These are phyloP conservation scores for Suhomyces wounanorum DNA, from an alignment of 1,139 yeast species.

Conservation along the genomic window DNA sequence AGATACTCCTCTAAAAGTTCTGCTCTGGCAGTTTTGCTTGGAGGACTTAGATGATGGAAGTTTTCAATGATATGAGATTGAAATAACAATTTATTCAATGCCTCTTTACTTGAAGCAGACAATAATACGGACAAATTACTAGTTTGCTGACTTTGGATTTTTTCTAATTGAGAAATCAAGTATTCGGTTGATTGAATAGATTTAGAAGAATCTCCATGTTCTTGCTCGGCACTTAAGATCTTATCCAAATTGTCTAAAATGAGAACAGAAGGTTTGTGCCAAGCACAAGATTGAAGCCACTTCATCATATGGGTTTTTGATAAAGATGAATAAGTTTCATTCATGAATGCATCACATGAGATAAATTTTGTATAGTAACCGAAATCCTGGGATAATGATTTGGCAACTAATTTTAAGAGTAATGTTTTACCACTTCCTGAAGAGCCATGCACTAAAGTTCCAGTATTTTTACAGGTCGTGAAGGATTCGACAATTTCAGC, in stretches of 20 bases:
- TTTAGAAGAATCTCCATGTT: conserved; percentile 63
- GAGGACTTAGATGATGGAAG: conserved; percentile 62
- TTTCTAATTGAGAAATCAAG: conserved; percentile 41
- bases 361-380: conserved; percentile 49
- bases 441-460: conserved; percentile 66
- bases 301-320: conserved; percentile 45
- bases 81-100: conserved; percentile 60
- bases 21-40: conserved; percentile 64
- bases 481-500: conserved; percentile 47
- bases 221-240: conserved; percentile 70
- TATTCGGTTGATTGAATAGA: conserved; percentile 60
- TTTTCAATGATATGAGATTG: conserved; percentile 75
- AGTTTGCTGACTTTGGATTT: conserved; percentile 37
- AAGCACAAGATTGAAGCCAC: conserved; percentile 62
- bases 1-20: conserved; percentile 54
- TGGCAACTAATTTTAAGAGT: conserved; percentile 46
- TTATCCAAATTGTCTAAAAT: conserved; percentile 82
- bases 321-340: conserved; percentile 55
- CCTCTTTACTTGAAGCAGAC: conserved; percentile 64
- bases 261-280: conserved; percentile 79
- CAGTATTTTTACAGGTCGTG: conserved; percentile 48
- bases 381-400: conserved; percentile 32
- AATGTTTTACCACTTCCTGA: conserved; percentile 82
- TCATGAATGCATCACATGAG: conserved; percentile 57
- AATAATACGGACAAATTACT: conserved; percentile 57